phyloP scores from a whole-genome alignment of 805 yeast species.

The Peterozyma xylosa region DNA sequence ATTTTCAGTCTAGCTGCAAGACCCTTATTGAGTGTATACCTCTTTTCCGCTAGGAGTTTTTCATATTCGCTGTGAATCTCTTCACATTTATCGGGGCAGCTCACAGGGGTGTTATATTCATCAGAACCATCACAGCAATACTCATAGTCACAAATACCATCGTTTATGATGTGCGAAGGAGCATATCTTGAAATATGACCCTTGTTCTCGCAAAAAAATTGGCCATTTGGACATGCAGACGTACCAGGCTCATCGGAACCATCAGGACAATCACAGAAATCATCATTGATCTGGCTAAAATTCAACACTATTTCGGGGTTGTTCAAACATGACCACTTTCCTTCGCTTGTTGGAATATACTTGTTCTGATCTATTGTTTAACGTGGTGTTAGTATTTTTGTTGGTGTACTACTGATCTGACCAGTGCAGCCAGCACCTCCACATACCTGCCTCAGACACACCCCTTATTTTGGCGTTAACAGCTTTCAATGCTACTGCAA shows the following conservation, averaged over 20 bases:
- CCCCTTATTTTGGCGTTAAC: constrained; percentile 9
- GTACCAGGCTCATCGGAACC: constrained; percentile 98
- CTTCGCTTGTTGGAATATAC: constrained; percentile 44
- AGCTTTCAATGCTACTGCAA: not conserved
- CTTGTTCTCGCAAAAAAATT: constrained; percentile 70
- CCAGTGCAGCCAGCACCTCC: not conserved
- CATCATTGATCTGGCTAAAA: constrained; percentile 68
- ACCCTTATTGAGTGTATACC: constrained; percentile 23
- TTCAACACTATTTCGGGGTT: constrained; percentile 60
- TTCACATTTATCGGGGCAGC: constrained; percentile 51
- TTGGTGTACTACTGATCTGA: not conserved
- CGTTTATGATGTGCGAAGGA: constrained; percentile 65
- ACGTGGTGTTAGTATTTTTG: constrained; percentile 21
- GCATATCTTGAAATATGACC: constrained; percentile 62
- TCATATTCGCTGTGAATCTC: constrained; percentile 36
- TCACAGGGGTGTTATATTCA: constrained; percentile 39
- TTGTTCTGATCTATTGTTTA: constrained; percentile 22
- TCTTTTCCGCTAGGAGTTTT: constrained; percentile 12
- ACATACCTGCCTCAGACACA: constrained; percentile 14
- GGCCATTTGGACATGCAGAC: constrained; percentile 54
- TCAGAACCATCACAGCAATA: constrained; percentile 94
- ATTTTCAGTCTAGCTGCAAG: constrained; percentile 22
- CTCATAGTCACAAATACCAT: constrained; percentile 88
- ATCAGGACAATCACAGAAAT: constrained; percentile 94
- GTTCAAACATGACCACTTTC: constrained; percentile 62